Conservation (phyloP, 2,329 filamentous ascomycete species). For the Aureobasidium vineae region DNA sequence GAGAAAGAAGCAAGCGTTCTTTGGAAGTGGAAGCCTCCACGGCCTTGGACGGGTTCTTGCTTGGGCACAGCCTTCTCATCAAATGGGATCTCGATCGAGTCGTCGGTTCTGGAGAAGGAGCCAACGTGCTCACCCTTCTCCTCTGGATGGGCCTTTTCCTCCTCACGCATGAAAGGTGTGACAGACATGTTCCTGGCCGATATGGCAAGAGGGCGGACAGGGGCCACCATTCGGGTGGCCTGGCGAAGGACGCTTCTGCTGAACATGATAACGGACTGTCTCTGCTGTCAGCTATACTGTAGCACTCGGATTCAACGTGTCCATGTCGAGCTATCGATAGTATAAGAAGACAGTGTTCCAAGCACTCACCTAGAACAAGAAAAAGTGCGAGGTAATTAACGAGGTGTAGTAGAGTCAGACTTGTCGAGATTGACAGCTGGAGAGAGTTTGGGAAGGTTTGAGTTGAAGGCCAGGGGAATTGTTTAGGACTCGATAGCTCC, state of each 20-base stretch:
- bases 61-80: constrained; percentile 73
- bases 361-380: background rate
- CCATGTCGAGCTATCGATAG: background rate
- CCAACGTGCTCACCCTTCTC: constrained; percentile 54
- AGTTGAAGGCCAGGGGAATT: background rate
- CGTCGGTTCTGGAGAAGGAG: constrained; percentile 74
- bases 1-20: constrained; percentile 84
- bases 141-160: constrained; percentile 31
- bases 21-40: constrained; percentile 78
- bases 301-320: background rate
- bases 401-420: background rate
- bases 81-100: constrained; percentile 74
- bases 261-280: constrained; percentile 33
- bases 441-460: constrained; percentile 2
- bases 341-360: background rate
- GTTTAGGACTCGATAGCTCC: constrained; percentile 19
- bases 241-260: constrained; percentile 37
- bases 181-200: constrained; percentile 17
- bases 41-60: constrained; percentile 67
- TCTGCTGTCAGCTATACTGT: background rate
- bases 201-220: constrained; percentile 26
- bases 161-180: constrained; percentile 19
- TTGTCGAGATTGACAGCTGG: background rate
- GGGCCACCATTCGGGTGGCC: constrained; percentile 35
- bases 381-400: background rate